A percentile compares a stretch with the other conserved stretches of the same genome.
These are phyloP conservation scores for Tulasnella sp. DNA, from an alignment of 768 basidiomycete genomes.

Conservation along the genomic window DNA sequence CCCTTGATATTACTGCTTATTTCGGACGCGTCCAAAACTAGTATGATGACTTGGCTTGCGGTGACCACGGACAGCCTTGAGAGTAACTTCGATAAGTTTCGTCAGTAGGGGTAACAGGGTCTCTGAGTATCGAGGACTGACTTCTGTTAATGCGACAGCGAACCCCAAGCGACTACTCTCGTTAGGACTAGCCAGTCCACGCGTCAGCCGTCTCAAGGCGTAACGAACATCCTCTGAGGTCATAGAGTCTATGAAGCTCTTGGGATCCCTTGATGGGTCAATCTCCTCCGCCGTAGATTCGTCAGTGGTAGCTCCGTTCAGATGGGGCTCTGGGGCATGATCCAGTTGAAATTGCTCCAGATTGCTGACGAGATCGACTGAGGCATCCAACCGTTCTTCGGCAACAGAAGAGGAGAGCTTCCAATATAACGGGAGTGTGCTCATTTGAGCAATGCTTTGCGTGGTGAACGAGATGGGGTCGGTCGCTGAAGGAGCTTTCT, in stretches of 20 bases:
- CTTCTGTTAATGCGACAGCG: slow-evolving; percentile 92
- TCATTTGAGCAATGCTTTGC: slow-evolving; percentile 5
- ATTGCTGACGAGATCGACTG: slow-evolving; percentile 69
- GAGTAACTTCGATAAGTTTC: slow-evolving; percentile 48
- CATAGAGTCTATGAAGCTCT: slow-evolving; percentile 45
- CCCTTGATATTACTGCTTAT: slow-evolving; percentile 70
- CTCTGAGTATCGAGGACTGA: slow-evolving; percentile 28
- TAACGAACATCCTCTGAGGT: slow-evolving; percentile 93
- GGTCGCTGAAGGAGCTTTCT: neutral
- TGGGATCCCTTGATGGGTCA: slow-evolving; percentile 34
- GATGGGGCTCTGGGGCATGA: slow-evolving; percentile 31
- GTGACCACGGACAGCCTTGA: slow-evolving; percentile 71
- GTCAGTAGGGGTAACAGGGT: neutral
- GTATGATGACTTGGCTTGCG: slow-evolving; percentile 63
- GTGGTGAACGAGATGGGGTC: neutral
- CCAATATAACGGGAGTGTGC: slow-evolving; percentile 88
- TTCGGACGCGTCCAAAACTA: slow-evolving; percentile 66
- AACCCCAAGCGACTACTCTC: slow-evolving; percentile 93
- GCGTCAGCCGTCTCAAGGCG: slow-evolving; percentile 74
- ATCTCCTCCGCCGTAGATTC: slow-evolving; percentile 39
- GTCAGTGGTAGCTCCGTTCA: slow-evolving; percentile 32
- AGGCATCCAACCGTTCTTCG: slow-evolving; percentile 74
- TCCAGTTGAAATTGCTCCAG: slow-evolving; percentile 79
- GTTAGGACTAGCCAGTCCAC: slow-evolving; percentile 84
- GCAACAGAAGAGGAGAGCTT: slow-evolving; percentile 74